Percentiles rank a stretch among this genome's conserved stretches.
These are phyloP conservation scores for Plectosphaerella plurivora DNA, from an alignment of 2,329 filamentous ascomycete species.

Conservation along the genomic window DNA sequence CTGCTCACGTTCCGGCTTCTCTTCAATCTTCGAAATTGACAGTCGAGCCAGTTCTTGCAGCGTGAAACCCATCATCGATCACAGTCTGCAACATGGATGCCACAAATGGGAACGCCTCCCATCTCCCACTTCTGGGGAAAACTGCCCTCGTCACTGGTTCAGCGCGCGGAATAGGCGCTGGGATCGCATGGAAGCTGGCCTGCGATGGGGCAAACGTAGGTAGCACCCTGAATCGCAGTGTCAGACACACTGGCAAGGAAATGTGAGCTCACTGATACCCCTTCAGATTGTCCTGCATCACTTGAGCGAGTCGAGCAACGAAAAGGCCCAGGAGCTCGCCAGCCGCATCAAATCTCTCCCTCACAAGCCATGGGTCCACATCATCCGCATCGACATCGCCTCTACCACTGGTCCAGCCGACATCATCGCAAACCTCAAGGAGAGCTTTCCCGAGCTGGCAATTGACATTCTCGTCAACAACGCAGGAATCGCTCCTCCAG, in stretches of 20 bases:
- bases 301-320: background rate
- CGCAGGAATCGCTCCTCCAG: conserved; percentile 2
- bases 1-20: too few species aligned
- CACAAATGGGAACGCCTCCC: too few species aligned
- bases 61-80: too few species aligned
- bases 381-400: background rate
- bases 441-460: background rate
- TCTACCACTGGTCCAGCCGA: background rate
- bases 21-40: too few species aligned
- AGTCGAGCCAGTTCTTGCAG: too few species aligned
- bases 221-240: too few species aligned
- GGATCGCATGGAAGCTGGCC: conserved; percentile 53
- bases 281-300: background rate
- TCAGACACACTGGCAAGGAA: background rate
- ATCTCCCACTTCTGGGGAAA: background rate
- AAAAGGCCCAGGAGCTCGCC: background rate
- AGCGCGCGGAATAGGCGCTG: conserved; percentile 54
- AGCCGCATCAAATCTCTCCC: background rate
- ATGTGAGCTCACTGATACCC: background rate
- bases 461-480: conserved; percentile 9
- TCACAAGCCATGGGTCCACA: background rate
- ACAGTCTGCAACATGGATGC: too few species aligned
- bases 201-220: conserved; percentile 38
- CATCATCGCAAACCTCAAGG: background rate
- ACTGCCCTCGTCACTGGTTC: conserved; percentile 14